Evolutionary conservation across 495 filamentous ascomycete genomes (phyloP).

Genomic region (Penicillium simplicissimum): DNA sequence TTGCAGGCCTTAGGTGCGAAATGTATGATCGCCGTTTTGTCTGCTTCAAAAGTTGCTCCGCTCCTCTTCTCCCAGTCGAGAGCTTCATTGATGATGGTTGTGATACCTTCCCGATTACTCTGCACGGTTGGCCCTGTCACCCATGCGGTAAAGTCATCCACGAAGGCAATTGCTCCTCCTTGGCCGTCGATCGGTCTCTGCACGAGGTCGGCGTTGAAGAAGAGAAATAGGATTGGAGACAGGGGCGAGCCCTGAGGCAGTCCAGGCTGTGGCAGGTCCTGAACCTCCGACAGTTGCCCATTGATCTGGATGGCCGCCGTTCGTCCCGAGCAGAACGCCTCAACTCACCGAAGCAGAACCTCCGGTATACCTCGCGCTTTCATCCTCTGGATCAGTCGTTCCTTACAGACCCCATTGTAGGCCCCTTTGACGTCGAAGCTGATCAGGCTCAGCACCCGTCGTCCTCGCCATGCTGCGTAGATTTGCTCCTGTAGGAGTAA

Average conservation of each 20-base stretch:
- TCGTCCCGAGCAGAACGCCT: constrained; percentile 31
- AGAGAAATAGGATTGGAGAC: constrained; percentile 35
- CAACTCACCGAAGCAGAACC: constrained; percentile 33
- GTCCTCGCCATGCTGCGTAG: constrained; percentile 23
- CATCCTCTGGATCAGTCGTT: constrained; percentile 19
- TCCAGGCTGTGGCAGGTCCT: constrained; percentile 19
- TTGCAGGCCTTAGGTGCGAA: constrained; percentile 27
- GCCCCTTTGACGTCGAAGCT: constrained; percentile 2
- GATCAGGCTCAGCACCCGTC: constrained; percentile 5
- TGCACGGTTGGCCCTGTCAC: constrained; percentile 17
- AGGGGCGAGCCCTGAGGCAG: constrained; percentile 35
- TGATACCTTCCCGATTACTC: constrained; percentile 23
- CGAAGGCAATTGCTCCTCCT: constrained; percentile 20
- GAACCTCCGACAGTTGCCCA: constrained; percentile 15
- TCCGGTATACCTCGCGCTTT: constrained; percentile 31
- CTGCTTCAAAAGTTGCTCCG: constrained; percentile 30
- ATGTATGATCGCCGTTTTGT: constrained; percentile 32
- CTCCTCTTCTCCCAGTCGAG: constrained; percentile 28
- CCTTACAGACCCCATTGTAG: constrained; percentile 2
- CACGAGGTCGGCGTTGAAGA: constrained; percentile 36
- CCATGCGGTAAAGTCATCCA: constrained; percentile 13
- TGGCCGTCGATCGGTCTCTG: constrained; percentile 18
- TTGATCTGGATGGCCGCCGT: constrained; percentile 18
- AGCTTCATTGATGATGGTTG: constrained; percentile 20
- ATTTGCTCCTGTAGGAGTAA: constrained; percentile 32